A percentile compares a stretch with the other conserved stretches of the same genome.
phyloP scores from a whole-genome alignment of 1,139 yeast genomes.

The Wickerhamomyces sp. region DNA sequence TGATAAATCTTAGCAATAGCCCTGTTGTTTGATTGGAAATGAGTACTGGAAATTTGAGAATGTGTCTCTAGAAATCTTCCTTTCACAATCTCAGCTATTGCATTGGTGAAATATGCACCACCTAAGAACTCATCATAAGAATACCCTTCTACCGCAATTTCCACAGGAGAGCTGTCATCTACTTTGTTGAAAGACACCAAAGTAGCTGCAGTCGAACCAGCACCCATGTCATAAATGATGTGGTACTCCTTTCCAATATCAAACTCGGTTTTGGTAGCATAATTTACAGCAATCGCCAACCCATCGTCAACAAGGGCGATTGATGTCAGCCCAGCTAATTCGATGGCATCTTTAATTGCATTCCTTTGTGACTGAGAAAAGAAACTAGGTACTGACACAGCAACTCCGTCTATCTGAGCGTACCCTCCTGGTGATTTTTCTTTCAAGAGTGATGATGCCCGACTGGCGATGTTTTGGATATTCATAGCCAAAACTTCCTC shows the following conservation, averaged over 20 bases:
- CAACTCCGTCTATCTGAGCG: slow-evolving; percentile 54
- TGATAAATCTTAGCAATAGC: slow-evolving; percentile 67
- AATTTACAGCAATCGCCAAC: slow-evolving; percentile 82
- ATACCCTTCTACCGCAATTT: slow-evolving; percentile 64
- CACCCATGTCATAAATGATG: slow-evolving; percentile 86
- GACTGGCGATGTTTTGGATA: slow-evolving; percentile 55
- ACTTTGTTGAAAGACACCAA: slow-evolving; percentile 56
- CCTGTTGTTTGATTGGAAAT: slow-evolving; percentile 47
- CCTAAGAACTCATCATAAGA: slow-evolving; percentile 67
- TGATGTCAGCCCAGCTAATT: slow-evolving; percentile 62
- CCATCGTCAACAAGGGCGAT: slow-evolving; percentile 84
- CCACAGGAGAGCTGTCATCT: slow-evolving; percentile 34
- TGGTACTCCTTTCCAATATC: slow-evolving; percentile 54
- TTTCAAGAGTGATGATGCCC: slow-evolving; percentile 55
- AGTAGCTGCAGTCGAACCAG: slow-evolving; percentile 87
- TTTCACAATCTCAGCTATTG: slow-evolving; percentile 56
- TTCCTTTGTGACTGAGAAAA: slow-evolving; percentile 62
- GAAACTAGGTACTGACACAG: slow-evolving; percentile 74
- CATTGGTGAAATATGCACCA: slow-evolving; percentile 68
- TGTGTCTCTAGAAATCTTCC: slow-evolving; percentile 48
- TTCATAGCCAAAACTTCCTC: slow-evolving; percentile 89
- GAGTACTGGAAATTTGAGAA: slow-evolving; percentile 31
- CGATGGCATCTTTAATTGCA: slow-evolving; percentile 70
- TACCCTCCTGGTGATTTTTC: slow-evolving; percentile 35
- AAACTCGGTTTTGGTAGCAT: slow-evolving; percentile 37